Evolutionary conservation across 2,329 filamentous ascomycete species (phyloP), one percentile per base, ranked within the genome.

Genomic region (Colletotrichum truncatum): DNA sequence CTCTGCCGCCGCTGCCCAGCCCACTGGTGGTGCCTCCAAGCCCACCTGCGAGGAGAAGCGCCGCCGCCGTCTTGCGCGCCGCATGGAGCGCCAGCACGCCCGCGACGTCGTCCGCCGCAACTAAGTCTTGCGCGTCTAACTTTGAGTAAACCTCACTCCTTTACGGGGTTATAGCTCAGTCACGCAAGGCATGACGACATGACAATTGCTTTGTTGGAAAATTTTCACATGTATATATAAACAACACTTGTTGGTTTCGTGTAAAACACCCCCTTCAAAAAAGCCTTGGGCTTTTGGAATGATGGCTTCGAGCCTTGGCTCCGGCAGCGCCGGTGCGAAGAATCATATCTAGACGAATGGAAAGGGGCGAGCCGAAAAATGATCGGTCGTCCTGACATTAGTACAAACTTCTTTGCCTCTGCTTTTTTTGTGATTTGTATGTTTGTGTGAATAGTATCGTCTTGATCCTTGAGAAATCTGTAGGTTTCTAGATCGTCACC

Each of bases 1-100:
- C 41, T 43, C 55, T 21, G 38, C 43, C 26, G 39, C 48, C 30
- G 59, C 59, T n/a, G 45, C 61, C 32, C 39, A 53, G 30, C 54
- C 72, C 56, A 70, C 71, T 36, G 71, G 69, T n/a, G n/a, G n/a
- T n/a, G n/a, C n/a, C n/a, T n/a, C 39, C 49, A 51, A 63, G 36
- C 48, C 63, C 4, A 16, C 43, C 25, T 66, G 63, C 51, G 62
- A 16, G 4, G 62, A 65, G 62, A 66, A 67, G 59, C 67, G 67
- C 39, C 60, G 60, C 34, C 67, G 67, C 51, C 59, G 64, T 30
- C 59, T 67, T 16, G 67, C 64, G 18, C 66, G 66, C 46, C 57
- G 53, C 36, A 45, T 49, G 49, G 66, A 63, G n/a, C 67, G 67
- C 55, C 59, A 67, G 64, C 67, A 68, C 55, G 56, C 64, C 38